Conservation (phyloP, 495 filamentous ascomycete genomes). For the Penicillium pancosmium region DNA sequence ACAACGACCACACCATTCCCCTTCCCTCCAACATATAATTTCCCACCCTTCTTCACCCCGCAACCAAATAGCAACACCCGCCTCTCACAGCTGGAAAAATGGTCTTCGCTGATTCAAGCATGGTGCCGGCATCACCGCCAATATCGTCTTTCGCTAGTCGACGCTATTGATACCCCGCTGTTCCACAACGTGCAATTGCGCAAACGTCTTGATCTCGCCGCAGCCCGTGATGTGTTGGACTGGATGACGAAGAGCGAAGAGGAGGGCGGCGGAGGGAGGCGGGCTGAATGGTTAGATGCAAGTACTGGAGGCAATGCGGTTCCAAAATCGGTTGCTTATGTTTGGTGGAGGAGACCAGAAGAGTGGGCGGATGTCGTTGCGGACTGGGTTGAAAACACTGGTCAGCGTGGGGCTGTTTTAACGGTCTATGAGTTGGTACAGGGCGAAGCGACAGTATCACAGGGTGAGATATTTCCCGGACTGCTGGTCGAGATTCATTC, state of each 20-base stretch:
- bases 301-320: conserved; percentile 13
- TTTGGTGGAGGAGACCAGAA: conserved; percentile 72
- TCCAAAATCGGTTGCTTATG: conserved; percentile 52
- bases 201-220: conserved; percentile 60
- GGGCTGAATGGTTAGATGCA: conserved; percentile 69
- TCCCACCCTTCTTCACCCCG: conserved; percentile 61
- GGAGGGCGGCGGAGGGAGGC: conserved; percentile 53
- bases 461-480: conserved; percentile 49
- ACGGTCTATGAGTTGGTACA: conserved; percentile 76
- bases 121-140: conserved; percentile 79
- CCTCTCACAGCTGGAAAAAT: conserved; percentile 76
- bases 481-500: background rate
- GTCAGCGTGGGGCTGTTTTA: conserved; percentile 71
- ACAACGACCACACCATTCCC: conserved; percentile 32
- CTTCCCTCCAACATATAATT: conserved; percentile 51
- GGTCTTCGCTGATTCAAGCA: conserved; percentile 79
- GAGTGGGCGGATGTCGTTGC: conserved; percentile 70
- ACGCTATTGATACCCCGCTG: conserved; percentile 60
- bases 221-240: conserved; percentile 69
- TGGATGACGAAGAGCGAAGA: conserved; percentile 70
- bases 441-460: conserved; percentile 62
- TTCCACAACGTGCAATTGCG: conserved; percentile 55
- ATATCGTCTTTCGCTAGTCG: conserved; percentile 68
- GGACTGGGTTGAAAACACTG: conserved; percentile 72
- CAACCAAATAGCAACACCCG: conserved; percentile 79